A percentile compares a stretch with the other conserved stretches of the same genome.
Conservation (phyloP, 805 yeast species). For the Nakazawaea wyomingensis region DNA sequence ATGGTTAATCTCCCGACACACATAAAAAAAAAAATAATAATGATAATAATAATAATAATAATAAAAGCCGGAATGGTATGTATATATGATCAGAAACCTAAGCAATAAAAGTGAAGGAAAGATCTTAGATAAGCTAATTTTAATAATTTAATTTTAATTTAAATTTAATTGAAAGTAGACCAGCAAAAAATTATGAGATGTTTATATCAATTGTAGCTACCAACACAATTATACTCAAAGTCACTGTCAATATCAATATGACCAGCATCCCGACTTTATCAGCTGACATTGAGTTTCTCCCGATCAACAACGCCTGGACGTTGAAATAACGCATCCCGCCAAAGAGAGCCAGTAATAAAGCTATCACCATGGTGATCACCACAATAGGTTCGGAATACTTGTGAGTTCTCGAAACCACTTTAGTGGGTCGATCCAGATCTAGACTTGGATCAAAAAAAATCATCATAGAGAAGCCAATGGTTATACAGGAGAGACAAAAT, state of each 20-base stretch:
- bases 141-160: too few species aligned
- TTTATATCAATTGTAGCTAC: slow-evolving; percentile 4
- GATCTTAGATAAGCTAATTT: too few species aligned
- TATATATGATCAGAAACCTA: too few species aligned
- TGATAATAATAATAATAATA: too few species aligned
- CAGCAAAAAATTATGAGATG: not conserved
- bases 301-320: slow-evolving; percentile 30
- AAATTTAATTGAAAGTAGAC: too few species aligned
- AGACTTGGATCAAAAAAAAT: slow-evolving; percentile 14
- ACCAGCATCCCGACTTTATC: slow-evolving; percentile 16
- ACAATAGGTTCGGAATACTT: not conserved
- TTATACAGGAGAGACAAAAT: slow-evolving; percentile 33
- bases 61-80: too few species aligned
- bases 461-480: slow-evolving; percentile 36
- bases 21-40: too few species aligned
- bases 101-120: too few species aligned
- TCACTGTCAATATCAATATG: slow-evolving; percentile 11
- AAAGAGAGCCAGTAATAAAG: slow-evolving; percentile 29
- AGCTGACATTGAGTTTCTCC: slow-evolving; percentile 1
- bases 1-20: too few species aligned
- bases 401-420: not conserved
- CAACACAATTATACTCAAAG: not conserved
- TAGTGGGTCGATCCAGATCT: not conserved
- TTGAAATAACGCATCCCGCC: slow-evolving; percentile 33
- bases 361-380: slow-evolving; percentile 21